phyloP scores from a whole-genome alignment of 257 asterid species.

The Solanum acaule region DNA sequence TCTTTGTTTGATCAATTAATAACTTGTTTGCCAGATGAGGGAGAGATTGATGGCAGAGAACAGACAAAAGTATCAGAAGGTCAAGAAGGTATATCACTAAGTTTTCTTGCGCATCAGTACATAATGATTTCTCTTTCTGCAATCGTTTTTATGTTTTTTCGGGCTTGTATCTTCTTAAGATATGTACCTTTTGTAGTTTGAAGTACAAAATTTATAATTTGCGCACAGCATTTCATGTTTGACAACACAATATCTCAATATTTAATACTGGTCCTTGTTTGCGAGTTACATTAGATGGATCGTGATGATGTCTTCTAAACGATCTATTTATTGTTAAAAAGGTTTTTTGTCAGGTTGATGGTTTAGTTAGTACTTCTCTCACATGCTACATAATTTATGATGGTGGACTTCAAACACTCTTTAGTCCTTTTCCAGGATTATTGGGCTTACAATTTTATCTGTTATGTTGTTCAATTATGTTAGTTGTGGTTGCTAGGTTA shows the following conservation, averaged over 20 bases:
- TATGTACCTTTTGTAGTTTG: not conserved
- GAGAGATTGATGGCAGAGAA: slow-evolving; percentile 99
- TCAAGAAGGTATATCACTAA: slow-evolving; percentile 61
- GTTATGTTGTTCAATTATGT: not conserved
- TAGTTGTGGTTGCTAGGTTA: not conserved
- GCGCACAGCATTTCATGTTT: not conserved
- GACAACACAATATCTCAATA: not conserved
- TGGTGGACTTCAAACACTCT: not conserved
- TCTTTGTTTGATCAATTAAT: slow-evolving; percentile 3
- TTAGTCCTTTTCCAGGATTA: not conserved
- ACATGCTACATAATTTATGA: not conserved
- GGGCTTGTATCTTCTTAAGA: not conserved
- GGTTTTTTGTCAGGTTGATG: not conserved
- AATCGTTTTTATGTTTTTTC: not conserved
- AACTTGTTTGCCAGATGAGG: slow-evolving; percentile 68
- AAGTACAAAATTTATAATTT: not conserved
- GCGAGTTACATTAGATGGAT: not conserved
- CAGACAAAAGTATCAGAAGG: slow-evolving; percentile 91
- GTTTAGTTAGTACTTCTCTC: not conserved
- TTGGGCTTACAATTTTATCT: not conserved
- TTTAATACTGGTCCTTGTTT: not conserved
- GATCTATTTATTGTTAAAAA: not conserved
- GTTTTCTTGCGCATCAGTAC: not conserved
- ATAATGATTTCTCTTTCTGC: not conserved
- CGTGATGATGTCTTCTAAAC: not conserved